Evolutionary conservation across 768 basidiomycete species (phyloP), one percentile per base, ranked within the genome.

Genomic region (Rhodotorula diobovata): DNA sequence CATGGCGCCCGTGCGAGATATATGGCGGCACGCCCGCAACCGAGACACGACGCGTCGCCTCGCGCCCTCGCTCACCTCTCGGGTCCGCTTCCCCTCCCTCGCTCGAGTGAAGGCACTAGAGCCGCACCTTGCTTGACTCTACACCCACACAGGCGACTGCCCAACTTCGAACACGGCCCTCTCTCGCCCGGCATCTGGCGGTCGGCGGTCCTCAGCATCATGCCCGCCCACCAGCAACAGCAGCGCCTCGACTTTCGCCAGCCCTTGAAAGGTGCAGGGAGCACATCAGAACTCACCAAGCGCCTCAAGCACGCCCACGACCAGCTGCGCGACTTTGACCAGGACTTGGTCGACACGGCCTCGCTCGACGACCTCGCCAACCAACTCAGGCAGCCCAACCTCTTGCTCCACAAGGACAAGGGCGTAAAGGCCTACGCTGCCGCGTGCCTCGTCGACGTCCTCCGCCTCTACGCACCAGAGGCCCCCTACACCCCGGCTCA

Each of bases 391-490:
- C 84, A 84, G 80, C 85, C 85, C 1, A 85, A 88, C 8, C 86
- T 98, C 45, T 85, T 98, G 37, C 86, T 96, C 39, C 93, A 97
- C 84, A 96, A 91, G 81, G 96, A 99, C 80, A 85, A 89, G 54
- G 93, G 93, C 35, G 93, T 99, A 74, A 98, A 96, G 81, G 94
- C 94, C 0, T 94, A 90, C 76, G 87, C 90, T 9, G 93, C 93
- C 0, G 95, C 92, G 81, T 98, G 93, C 81, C 85, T 99, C 48
- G 93, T 93, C 3, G 94, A 99, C 80, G 84, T 98, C 64, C 87
- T 99, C 69, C 83, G 93, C 54, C 85, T 98, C 50, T 97, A 92
- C 80, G 96, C 96, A 2, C 96, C 96, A 2, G 93, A 98, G 80
- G 94, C 96, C 34, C 96, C 96, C 21, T 98, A 95, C 79, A 94